Evolutionary conservation across 768 basidiomycete species (phyloP), one percentile per base, ranked within the genome.

Genomic region (Dioszegia hungarica): DNA sequence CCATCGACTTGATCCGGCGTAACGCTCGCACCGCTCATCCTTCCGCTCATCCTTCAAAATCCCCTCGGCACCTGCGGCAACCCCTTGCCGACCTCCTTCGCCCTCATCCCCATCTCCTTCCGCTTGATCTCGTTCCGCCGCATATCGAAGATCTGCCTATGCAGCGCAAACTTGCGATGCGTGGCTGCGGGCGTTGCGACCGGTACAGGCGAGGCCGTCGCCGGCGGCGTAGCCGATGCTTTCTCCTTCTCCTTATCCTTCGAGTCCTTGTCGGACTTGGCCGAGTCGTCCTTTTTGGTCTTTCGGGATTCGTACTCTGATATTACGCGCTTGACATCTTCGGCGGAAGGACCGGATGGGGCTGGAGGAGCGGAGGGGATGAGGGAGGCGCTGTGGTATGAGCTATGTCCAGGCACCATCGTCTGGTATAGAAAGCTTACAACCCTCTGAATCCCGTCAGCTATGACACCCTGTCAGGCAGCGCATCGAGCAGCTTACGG

Each of bases 71-170:
- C 49, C 34, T 37, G 24, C 17, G 24, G 57, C 62, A 54, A 48
- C 62, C 71, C 71, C 53, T 90, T 69, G 17, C 54, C 55, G 0
- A 73, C 67, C 54, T 74, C 75, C 51, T 65, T 73, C 5, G 75
- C 75, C 37, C 73, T 71, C 15, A 48, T 66, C 17, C 73, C 93
- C 68, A 87, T 87, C 63, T 81, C 85, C 53, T 84, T 79, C 64
- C 86, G 83, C 68, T 81, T 85, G 9, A 85, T 86, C 67, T 91
- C 90, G 11, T 79, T 78, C 58, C 84, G 82, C 24, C 92, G 83
- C 82, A 94, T 85, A 75, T 81, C 79, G 72, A 88, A 95, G 59
- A 88, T 84, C 60, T 87, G 83, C 37, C 90, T 82, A 77, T 94
- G 90, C n/a, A 95, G 79, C 9, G 81, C 79, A 69, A 86, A 95